A percentile compares a stretch with the other conserved stretches of the same genome.
Evolutionary conservation across 208 protist genomes (phyloP).

Genomic region (Crithidia sp.): DNA sequence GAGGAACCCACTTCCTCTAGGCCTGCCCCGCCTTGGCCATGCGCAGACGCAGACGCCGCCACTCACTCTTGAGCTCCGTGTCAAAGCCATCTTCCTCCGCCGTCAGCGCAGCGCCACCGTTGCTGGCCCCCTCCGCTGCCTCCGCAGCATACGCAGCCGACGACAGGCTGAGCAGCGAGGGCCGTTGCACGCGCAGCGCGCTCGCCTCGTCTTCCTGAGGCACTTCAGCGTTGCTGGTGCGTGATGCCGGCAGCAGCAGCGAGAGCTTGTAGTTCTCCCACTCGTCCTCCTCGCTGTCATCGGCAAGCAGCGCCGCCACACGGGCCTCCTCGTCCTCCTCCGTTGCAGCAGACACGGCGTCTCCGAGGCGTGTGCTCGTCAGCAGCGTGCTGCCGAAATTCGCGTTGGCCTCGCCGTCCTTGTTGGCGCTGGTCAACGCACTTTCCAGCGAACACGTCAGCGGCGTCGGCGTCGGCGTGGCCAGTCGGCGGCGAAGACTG

Average conservation of each 20-base stretch:
- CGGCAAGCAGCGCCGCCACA: constrained; percentile 29
- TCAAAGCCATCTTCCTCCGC: constrained; percentile 25
- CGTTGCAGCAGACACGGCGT: background rate
- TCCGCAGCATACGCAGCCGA: background rate
- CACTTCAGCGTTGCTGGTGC: background rate
- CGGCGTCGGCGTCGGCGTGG: constrained; percentile 7
- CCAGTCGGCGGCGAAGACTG: constrained; percentile 43
- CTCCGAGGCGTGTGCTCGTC: constrained; percentile 7
- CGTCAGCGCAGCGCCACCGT: background rate
- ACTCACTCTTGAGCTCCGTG: constrained; percentile 37
- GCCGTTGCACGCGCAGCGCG: background rate
- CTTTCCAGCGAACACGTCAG: background rate
- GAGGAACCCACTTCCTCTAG: background rate
- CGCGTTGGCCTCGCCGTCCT: background rate
- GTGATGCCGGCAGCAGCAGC: constrained; percentile 19
- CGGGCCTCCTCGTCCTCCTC: constrained; percentile 17
- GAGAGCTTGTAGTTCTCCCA: constrained; percentile 60
- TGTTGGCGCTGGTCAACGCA: background rate
- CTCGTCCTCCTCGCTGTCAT: constrained; percentile 60
- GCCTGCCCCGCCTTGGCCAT: constrained; percentile 33
- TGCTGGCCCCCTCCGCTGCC: background rate
- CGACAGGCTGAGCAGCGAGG: constrained; percentile 9
- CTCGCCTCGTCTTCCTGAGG: background rate
- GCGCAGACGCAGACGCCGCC: constrained; percentile 35
- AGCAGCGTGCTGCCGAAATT: too few relatives aligned